Evolutionary conservation across 192 early-diverging fungal species (phyloP), one percentile per base, ranked within the genome.

Genomic region (Diversispora epigaea): DNA sequence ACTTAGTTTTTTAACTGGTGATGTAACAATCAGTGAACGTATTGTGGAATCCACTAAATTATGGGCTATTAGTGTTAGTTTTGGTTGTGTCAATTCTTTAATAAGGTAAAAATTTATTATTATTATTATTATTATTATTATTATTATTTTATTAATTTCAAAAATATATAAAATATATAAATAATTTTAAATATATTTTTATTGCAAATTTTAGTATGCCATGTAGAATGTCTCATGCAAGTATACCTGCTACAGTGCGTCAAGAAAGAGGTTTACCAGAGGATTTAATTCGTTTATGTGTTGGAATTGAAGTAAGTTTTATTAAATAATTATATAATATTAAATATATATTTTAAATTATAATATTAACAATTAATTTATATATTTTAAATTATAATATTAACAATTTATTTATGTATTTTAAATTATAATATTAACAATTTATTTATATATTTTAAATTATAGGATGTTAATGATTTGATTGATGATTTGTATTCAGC

Each of bases 11-110:
- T 91, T 93, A 75, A 99, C 97, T 9, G 95, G 95, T 6, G 87
- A 93, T 72, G 86, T 94, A 8, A 90, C 85, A 10, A 78, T 89
- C 65, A 91, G 89, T 22, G 90, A 93, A 76, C 83, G 89, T 43
- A 87, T 99, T 41, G 95, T 96, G 0, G 95, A 97, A 79, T 82
- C 86, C 19, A 87, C 91, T 9, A 86, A 89, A 64, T 77, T 97
- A 62, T 99, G 92, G 92, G 89, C 90, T 41, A 99, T 98, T 66
- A 94, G 91, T 76, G 97, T 99, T 68, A 94, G 92, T 77, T 99
- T 99, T 92, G 97, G 97, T 9, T 97, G 95, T 83, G 92, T 99
- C 64, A 98, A 99, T 80, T 96, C 95, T 73, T 85, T 99, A 69
- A 98, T 99, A 77, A 94, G 91, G 91, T 92, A 41, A 57, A 52